Base-by-base conservation (phyloP, 1,284 basidiomycete species). In the Pascua sp. region DNA sequence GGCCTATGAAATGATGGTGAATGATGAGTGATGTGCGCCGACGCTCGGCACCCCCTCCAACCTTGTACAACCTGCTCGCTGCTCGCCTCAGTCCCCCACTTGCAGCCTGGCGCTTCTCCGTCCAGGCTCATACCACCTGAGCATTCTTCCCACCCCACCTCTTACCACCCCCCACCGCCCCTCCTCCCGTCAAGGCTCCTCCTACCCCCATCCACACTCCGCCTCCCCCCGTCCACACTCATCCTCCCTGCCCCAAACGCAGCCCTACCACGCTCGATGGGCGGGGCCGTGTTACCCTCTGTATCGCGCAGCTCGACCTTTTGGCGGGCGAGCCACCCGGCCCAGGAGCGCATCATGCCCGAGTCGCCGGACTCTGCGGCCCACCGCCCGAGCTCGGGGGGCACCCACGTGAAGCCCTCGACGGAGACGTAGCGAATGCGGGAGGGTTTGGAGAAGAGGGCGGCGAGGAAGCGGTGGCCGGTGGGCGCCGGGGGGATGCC, bases 341-440 rank as follows among this genome's bases (percentile, higher is more conserved):
- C 67, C 65, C 69, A 72, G 12, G 52, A 54, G 10, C 73, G 62
- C 67, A 75, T 72, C 54, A 70, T 66, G 13, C 73, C 73, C 18
- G 57, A 65, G 51, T 67, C 66, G 11, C 75, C 75, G 13, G 70
- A 60, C 41, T 68, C 56, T 42, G 70, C 60, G 0, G 73, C 72
- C n/a, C 65, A 65, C 40, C 61, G 62, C 0, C 69, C 71, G 10
- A 75, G 54, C 40, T 64, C 57, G 4, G 65, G 59, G 5, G 62
- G 65, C 4, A 76, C 67, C 73, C 73, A 77, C 38, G 55, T 67
- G 57, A 72, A 75, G 2, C 70, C 69, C 55, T 75, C 71, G 15
- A 75, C 55, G 43, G 56, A 60, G n/a, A 77, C 42, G 2, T 47
- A 46, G 43, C 24, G 68, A 47, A 48, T 56, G 9, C 37, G 47